Evolutionary conservation across 805 yeast genomes (phyloP).

Genomic region (Myxozyma neglecta): DNA sequence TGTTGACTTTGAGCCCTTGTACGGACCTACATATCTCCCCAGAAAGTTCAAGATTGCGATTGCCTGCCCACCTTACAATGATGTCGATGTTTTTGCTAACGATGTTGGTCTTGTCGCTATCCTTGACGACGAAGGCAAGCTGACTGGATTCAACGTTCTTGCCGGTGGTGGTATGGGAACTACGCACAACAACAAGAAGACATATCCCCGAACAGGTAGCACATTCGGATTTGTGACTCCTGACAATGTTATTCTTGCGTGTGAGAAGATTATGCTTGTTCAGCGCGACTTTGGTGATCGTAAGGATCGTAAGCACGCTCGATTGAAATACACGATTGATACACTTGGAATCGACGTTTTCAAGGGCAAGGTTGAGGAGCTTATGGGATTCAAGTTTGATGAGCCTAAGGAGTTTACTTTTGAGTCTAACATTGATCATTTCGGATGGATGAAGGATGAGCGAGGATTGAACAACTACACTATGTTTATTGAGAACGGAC

Average conservation of each 20-base stretch:
- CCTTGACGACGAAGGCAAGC: conserved; percentile 51
- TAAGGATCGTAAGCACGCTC: conserved; percentile 93
- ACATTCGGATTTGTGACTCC: conserved; percentile 71
- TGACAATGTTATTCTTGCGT: conserved; percentile 70
- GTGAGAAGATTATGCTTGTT: conserved; percentile 89
- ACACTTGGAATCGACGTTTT: conserved; percentile 86
- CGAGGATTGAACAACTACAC: conserved; percentile 85
- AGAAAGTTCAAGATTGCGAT: conserved; percentile 94
- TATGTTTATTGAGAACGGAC: conserved; percentile 91
- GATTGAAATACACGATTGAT: conserved; percentile 95
- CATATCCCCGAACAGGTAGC: conserved; percentile 94
- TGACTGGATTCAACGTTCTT: conserved; percentile 81
- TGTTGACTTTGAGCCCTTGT: conserved; percentile 80
- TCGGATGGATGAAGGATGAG: conserved; percentile 72
- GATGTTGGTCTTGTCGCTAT: conserved; percentile 92
- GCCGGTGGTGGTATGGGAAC: conserved; percentile 99
- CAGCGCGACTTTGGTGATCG: conserved; percentile 96
- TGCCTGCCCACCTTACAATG: conserved; percentile 94
- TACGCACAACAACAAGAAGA: conserved; percentile 93
- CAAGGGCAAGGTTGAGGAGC: conserved; percentile 77
- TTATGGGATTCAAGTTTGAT: conserved; percentile 72
- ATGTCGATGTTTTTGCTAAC: conserved; percentile 94
- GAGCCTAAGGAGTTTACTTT: conserved; percentile 72
- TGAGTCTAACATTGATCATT: conserved; percentile 83
- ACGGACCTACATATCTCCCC: conserved; percentile 84